Evolutionary conservation across 495 filamentous ascomycete species (phyloP).

Genomic region (Neurospora cerealis): DNA sequence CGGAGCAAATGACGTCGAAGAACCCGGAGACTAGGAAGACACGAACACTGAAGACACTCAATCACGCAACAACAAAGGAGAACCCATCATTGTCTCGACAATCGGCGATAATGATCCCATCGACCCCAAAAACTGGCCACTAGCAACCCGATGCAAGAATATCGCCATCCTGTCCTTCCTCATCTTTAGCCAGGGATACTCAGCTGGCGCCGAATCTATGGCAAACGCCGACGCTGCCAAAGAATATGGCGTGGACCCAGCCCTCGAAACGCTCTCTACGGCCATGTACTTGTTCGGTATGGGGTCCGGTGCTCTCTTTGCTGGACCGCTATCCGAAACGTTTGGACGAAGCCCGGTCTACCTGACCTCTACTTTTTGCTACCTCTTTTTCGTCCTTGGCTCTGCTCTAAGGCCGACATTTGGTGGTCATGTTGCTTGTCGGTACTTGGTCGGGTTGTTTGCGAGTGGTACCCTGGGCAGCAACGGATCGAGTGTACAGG

Average conservation of each 20-base stretch:
- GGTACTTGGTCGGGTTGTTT: constrained; percentile 24
- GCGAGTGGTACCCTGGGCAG: constrained; percentile 21
- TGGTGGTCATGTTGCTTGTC: constrained; percentile 22
- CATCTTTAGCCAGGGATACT: constrained; percentile 24
- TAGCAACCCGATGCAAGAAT: constrained; percentile 18
- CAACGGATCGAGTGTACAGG: constrained; percentile 23
- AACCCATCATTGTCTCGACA: constrained; percentile 3
- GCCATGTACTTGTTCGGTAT: constrained; percentile 22
- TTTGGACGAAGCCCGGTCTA: constrained; percentile 27
- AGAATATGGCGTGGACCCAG: constrained; percentile 18
- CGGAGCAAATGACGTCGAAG: background rate
- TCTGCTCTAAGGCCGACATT: constrained; percentile 19
- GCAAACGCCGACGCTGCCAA: constrained; percentile 18
- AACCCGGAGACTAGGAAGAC: background rate
- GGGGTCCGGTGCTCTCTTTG: constrained; percentile 23
- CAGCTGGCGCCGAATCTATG: constrained; percentile 23
- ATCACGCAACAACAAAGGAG: constrained; percentile 1
- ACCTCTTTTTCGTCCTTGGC: constrained; percentile 25
- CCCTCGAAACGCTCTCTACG: constrained; percentile 21
- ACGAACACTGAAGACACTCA: background rate
- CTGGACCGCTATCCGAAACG: constrained; percentile 27
- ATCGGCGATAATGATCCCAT: constrained; percentile 11
- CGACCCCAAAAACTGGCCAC: constrained; percentile 24
- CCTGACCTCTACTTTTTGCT: constrained; percentile 19
- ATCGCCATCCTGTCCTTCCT: constrained; percentile 28